Evolutionary conservation across 352 stramenopile genomes (phyloP).

Genomic region (Phytopythium kandeliae): DNA sequence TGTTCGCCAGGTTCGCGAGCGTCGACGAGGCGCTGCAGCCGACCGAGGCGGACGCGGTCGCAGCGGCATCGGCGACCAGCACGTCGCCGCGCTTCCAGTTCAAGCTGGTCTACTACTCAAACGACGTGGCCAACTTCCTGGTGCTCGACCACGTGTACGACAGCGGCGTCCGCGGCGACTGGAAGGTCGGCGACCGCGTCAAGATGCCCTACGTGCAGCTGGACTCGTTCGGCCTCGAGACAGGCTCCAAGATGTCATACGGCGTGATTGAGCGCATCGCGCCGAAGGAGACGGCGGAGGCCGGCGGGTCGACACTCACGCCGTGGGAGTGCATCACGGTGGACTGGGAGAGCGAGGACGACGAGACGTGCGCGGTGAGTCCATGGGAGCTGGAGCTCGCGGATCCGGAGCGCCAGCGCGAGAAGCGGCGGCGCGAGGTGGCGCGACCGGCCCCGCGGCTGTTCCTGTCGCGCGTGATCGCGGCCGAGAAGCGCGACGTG

Average conservation of each 20-base stretch:
- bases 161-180: slow-evolving; percentile 63
- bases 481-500: slow-evolving; percentile 31
- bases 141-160: slow-evolving; percentile 82
- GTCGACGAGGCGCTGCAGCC: slow-evolving; percentile 56
- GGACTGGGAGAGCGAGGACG: slow-evolving; percentile 62
- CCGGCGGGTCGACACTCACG: slow-evolving; percentile 19
- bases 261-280: slow-evolving; percentile 49
- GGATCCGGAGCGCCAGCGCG: slow-evolving; percentile 16
- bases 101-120: slow-evolving; percentile 65
- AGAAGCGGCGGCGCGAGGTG: slow-evolving; percentile 39
- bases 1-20: slow-evolving; percentile 61
- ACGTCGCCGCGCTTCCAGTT: slow-evolving; percentile 46
- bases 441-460: slow-evolving; percentile 28
- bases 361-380: slow-evolving; percentile 61
- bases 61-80: not conserved
- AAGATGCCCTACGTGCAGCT: slow-evolving; percentile 71
- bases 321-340: slow-evolving; percentile 79
- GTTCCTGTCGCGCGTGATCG: slow-evolving; percentile 46
- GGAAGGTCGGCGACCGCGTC: slow-evolving; percentile 65
- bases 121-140: slow-evolving; percentile 82
- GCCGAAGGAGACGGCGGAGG: slow-evolving; percentile 17
- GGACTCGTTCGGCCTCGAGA: slow-evolving; percentile 54
- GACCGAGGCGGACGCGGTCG: slow-evolving; percentile 14
- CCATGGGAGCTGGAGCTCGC: slow-evolving; percentile 77
- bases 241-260: slow-evolving; percentile 46